phyloP scores from a whole-genome alignment of 2,329 filamentous ascomycete species.

The Claviceps sp. region DNA sequence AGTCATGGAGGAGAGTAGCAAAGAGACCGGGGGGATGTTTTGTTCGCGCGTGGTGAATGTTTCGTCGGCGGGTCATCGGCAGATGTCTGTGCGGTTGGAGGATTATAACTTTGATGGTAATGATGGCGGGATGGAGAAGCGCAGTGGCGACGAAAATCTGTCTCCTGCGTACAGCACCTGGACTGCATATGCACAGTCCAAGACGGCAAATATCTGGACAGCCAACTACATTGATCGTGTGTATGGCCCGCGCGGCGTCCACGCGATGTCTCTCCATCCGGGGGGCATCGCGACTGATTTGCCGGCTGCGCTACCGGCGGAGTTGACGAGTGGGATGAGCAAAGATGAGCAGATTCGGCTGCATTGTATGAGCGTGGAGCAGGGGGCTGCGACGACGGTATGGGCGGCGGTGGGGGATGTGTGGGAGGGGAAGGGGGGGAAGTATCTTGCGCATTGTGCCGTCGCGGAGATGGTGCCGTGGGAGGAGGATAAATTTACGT shows the following conservation, averaged over 20 bases:
- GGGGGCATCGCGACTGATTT: conserved; percentile 10
- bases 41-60: conserved; percentile 25
- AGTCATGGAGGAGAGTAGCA: conserved; percentile 17
- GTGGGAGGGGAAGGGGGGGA: conserved; percentile 32
- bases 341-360: neutral
- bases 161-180: conserved; percentile 12
- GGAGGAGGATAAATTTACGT: neutral
- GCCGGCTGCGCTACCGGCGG: neutral
- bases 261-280: conserved; percentile 25
- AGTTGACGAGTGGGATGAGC: neutral
- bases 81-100: neutral
- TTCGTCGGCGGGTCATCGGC: conserved; percentile 3
- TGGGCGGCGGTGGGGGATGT: conserved; percentile 28
- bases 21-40: conserved; percentile 24
- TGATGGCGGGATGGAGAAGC: neutral
- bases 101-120: neutral
- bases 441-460: conserved; percentile 28
- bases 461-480: neutral
- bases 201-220: conserved; percentile 36
- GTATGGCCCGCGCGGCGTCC: conserved; percentile 28
- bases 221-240: conserved; percentile 35
- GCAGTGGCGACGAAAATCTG: too few species aligned
- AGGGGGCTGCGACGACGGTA: conserved; percentile 35
- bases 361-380: conserved; percentile 10
- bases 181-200: conserved; percentile 31